Evolutionary conservation across 352 stramenopile genomes (phyloP).

Genomic region (Achlya hypogyna): DNA sequence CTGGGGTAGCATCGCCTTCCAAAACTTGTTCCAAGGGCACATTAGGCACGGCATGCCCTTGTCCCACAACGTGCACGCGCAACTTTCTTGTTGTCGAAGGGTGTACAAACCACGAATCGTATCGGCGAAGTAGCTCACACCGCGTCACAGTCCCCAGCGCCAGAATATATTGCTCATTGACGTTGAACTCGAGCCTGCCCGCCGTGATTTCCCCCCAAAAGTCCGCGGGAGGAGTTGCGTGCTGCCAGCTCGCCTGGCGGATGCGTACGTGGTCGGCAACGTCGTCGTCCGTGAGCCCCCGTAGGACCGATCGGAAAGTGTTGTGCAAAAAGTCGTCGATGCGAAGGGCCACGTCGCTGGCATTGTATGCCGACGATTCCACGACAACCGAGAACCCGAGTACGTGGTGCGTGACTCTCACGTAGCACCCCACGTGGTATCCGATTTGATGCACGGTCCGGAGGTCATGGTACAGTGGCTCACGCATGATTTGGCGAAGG

Average conservation of each 20-base stretch:
- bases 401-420: constrained; percentile 1
- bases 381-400: constrained; percentile 6
- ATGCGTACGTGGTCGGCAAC: neutral
- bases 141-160: constrained; percentile 37
- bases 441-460: constrained; percentile 9
- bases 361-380: constrained; percentile 4
- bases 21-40: constrained; percentile 58
- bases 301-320: neutral
- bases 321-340: constrained; percentile 6
- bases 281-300: neutral
- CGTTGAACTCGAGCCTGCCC: constrained; percentile 40
- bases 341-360: neutral
- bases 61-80: constrained; percentile 63
- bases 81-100: constrained; percentile 31
- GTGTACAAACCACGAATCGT: constrained; percentile 41
- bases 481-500: constrained; percentile 9
- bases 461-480: constrained; percentile 2
- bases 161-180: constrained; percentile 29
- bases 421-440: constrained; percentile 4
- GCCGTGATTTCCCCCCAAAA: constrained; percentile 20
- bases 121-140: constrained; percentile 33
- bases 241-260: constrained; percentile 7
- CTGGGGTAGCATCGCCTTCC: constrained; percentile 32
- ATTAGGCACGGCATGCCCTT: constrained; percentile 33
- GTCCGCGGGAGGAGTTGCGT: constrained; percentile 24